Evolutionary conservation across 208 protist genomes (phyloP).

Genomic region (Vickermania ingenoplastis): DNA sequence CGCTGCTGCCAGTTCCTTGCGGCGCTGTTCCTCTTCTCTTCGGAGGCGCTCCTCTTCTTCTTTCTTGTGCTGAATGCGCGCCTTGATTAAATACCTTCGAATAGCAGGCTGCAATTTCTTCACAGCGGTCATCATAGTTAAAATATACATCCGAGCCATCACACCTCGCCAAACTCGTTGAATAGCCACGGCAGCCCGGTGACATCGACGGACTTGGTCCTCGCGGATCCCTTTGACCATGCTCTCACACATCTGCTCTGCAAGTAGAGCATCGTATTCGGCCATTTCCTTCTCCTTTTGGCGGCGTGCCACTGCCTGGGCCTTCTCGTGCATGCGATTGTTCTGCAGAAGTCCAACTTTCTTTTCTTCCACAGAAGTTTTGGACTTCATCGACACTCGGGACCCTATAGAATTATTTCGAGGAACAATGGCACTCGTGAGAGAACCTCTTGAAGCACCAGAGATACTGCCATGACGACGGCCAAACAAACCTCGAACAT

Average conservation of each 20-base stretch:
- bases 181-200: constrained; percentile 46
- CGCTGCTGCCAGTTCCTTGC: constrained; percentile 25
- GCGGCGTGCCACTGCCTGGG: constrained; percentile 9
- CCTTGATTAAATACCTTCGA: constrained; percentile 39
- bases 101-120: constrained; percentile 44
- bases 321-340: constrained; percentile 12
- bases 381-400: background rate
- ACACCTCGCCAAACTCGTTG: constrained; percentile 75
- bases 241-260: constrained; percentile 53
- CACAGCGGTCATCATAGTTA: constrained; percentile 31
- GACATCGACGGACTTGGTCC: constrained; percentile 40
- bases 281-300: constrained; percentile 43
- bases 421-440: background rate
- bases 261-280: constrained; percentile 35
- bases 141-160: constrained; percentile 48
- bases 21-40: constrained; percentile 20
- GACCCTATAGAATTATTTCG: background rate
- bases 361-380: background rate
- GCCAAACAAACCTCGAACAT: constrained; percentile 11
- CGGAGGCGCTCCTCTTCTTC: constrained; percentile 29
- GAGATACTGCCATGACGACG: constrained; percentile 22
- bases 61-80: constrained; percentile 21
- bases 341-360: constrained; percentile 8
- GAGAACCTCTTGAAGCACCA: background rate
- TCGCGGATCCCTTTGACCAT: constrained; percentile 64